Evolutionary conservation across 805 yeast species (phyloP).

Genomic region (Candida loeiensis): DNA sequence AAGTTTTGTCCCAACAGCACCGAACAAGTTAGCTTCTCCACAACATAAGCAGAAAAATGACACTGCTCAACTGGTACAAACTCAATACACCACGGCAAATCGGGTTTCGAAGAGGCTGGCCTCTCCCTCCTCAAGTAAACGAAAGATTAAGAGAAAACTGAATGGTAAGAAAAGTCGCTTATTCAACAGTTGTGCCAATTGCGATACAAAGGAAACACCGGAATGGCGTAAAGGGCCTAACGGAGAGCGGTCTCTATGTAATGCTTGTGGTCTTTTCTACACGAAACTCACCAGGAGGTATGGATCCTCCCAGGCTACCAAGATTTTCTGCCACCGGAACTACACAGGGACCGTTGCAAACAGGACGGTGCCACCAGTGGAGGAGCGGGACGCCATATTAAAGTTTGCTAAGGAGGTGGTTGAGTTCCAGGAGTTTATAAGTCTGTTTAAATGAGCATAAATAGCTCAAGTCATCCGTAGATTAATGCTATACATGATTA

Average conservation of each 20-base stretch:
- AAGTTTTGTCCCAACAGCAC: too few species aligned
- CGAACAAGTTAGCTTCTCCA: too few species aligned
- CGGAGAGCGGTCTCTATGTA: conserved; percentile 79
- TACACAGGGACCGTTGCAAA: conserved; percentile 4
- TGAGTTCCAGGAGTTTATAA: neutral
- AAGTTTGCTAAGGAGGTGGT: neutral
- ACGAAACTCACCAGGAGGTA: conserved; percentile 54
- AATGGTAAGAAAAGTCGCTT: neutral
- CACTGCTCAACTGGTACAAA: too few species aligned
- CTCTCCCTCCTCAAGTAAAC: neutral
- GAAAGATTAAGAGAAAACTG: neutral
- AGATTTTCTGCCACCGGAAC: conserved; percentile 9
- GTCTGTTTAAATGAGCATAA: too few species aligned
- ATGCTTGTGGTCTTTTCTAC: conserved; percentile 85
- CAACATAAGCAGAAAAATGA: too few species aligned
- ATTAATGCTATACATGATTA: neutral
- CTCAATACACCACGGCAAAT: too few species aligned
- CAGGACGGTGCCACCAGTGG: conserved; percentile 12
- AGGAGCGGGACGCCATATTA: conserved; percentile 2
- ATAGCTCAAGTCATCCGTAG: neutral
- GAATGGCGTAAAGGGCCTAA: conserved; percentile 93
- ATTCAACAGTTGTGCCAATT: conserved; percentile 42
- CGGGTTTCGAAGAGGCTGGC: too few species aligned
- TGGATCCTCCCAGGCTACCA: conserved; percentile 41
- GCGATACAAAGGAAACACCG: conserved; percentile 74